Percentiles rank a stretch among this genome's conserved stretches.
phyloP scores from a whole-genome alignment of 805 yeast species.

The Kregervanrija delftensis region DNA sequence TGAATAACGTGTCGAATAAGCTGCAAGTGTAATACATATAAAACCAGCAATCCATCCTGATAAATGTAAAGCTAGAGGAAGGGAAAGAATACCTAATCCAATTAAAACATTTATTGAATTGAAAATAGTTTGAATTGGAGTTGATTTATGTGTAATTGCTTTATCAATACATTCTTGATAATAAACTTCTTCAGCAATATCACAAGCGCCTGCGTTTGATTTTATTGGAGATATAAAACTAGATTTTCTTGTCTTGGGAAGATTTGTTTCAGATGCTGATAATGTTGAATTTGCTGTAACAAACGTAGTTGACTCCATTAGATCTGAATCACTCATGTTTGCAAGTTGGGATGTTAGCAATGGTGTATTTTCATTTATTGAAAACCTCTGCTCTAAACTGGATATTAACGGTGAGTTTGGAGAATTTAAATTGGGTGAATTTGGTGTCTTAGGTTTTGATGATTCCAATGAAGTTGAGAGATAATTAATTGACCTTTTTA shows the following conservation, averaged over 20 bases:
- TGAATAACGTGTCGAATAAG: conserved; percentile 44
- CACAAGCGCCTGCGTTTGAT: too few relatives aligned
- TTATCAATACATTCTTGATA: not conserved
- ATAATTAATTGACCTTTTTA: conserved; percentile 25
- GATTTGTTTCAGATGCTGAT: too few relatives aligned
- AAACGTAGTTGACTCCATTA: not conserved
- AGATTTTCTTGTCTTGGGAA: too few relatives aligned
- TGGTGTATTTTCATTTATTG: too few relatives aligned
- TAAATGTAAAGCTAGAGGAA: conserved; percentile 61
- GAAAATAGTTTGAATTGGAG: conserved; percentile 70
- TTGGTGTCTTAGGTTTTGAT: not conserved
- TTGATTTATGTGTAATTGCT: conserved; percentile 36
- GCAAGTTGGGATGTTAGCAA: too few relatives aligned
- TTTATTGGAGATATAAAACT: too few relatives aligned
- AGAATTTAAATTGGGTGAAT: too few relatives aligned
- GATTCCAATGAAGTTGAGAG: conserved; percentile 20
- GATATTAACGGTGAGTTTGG: too few relatives aligned
- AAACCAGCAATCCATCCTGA: conserved; percentile 62
- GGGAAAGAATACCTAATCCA: conserved; percentile 69
- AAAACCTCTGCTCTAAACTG: too few relatives aligned
- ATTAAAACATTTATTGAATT: conserved; percentile 71
- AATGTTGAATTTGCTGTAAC: too few relatives aligned
- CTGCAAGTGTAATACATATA: conserved; percentile 34
- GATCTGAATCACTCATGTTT: conserved; percentile 1
- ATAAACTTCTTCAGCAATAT: too few relatives aligned